These are phyloP conservation scores for Candida ulmi DNA, from an alignment of 805 yeast genomes.

Conservation along the genomic window DNA sequence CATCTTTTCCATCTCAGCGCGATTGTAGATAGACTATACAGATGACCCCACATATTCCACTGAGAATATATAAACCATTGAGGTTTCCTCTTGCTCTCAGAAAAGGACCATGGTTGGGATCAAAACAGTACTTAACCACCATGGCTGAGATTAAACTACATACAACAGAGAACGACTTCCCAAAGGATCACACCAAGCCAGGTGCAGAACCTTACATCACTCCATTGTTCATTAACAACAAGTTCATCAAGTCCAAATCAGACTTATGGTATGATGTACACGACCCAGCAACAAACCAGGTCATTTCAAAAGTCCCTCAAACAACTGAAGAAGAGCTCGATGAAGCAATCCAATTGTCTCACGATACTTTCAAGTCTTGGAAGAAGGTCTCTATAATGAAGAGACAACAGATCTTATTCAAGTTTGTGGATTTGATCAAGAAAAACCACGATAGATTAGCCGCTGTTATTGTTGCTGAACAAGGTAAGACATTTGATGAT, in stretches of 20 bases:
- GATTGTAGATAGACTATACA: too few species aligned
- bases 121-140: not conserved
- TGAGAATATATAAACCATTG: not conserved
- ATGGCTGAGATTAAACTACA: constrained; percentile 21
- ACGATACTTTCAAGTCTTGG: constrained; percentile 44
- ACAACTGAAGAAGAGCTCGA: constrained; percentile 57
- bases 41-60: not conserved
- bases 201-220: constrained; percentile 41
- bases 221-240: constrained; percentile 42
- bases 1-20: too few species aligned
- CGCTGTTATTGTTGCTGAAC: constrained; percentile 58
- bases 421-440: constrained; percentile 57
- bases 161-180: constrained; percentile 32
- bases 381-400: constrained; percentile 36
- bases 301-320: constrained; percentile 67
- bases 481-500: constrained; percentile 72
- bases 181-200: constrained; percentile 32
- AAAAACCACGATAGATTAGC: constrained; percentile 67
- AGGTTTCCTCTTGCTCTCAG: not conserved
- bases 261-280: constrained; percentile 58
- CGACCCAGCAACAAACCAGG: constrained; percentile 67
- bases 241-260: constrained; percentile 40
- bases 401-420: constrained; percentile 62
- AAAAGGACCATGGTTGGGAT: not conserved
- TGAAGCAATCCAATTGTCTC: constrained; percentile 60